Conservation (phyloP, 164 flowering plant species). For the Malania oleifera region DNA sequence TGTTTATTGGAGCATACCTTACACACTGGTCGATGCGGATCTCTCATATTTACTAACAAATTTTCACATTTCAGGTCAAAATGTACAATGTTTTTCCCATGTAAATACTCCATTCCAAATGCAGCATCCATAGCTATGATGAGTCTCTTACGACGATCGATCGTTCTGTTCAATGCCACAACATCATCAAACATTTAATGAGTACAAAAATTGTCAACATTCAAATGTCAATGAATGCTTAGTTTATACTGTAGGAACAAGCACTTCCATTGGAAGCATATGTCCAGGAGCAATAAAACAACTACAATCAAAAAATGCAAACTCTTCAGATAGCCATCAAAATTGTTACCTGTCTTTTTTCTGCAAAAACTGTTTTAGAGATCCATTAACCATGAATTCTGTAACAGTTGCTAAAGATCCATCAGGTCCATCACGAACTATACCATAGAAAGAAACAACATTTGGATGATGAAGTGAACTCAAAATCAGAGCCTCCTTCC, state of each 20-base stretch:
- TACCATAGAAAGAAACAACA: slow-evolving; percentile 96
- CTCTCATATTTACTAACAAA: slow-evolving; percentile 89
- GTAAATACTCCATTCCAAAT: slow-evolving; percentile 97
- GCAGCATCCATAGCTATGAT: slow-evolving; percentile 95
- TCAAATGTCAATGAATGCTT: not conserved
- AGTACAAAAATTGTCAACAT: too few relatives aligned
- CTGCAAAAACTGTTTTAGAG: slow-evolving; percentile 87
- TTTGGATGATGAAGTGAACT: slow-evolving; percentile 97
- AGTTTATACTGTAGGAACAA: not conserved
- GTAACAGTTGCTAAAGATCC: slow-evolving; percentile 97
- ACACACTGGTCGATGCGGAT: slow-evolving; percentile 93
- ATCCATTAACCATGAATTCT: slow-evolving; percentile 96
- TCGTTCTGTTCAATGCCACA: slow-evolving; percentile 54
- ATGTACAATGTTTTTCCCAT: slow-evolving; percentile 91
- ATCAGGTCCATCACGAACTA: slow-evolving; percentile 98
- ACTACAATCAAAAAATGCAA: not conserved
- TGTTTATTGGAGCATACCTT: slow-evolving; percentile 49
- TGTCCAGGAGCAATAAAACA: not conserved
- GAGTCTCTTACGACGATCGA: slow-evolving; percentile 96
- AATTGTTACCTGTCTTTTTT: slow-evolving; percentile 83
- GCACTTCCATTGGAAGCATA: not conserved
- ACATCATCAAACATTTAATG: not conserved
- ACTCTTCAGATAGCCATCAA: not conserved
- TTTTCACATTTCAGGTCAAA: slow-evolving; percentile 97
- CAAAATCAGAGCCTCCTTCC: slow-evolving; percentile 94